Base-by-base conservation (phyloP, 768 basidiomycete species). In the Mrakia hoshinonis region DNA sequence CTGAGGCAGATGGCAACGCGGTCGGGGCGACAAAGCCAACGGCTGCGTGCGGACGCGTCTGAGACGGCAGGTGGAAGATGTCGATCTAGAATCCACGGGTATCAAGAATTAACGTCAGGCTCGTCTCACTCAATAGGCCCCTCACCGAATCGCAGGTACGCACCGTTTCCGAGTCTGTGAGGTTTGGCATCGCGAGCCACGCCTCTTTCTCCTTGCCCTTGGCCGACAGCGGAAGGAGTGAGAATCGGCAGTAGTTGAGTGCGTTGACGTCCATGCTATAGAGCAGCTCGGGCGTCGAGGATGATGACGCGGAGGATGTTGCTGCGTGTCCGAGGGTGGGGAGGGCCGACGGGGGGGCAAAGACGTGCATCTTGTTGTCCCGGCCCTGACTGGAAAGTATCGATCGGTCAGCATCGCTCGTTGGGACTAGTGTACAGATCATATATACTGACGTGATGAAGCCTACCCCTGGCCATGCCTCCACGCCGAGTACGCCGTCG, bases 201-300 rank as follows among this genome's bases (percentile, higher is more conserved):
- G 85, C 87, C 20, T 71, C 58, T 20, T 36, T 38, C 24, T 58
- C 20, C 75, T 76, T 73, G 74, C 75, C 58, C 49, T 69, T 72
- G 10, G 69, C 71, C 58, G 64, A 29, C 55, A 74, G 74, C 39
- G 76, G 78, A 47, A 89, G 77, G 3, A 97, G 81, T 9, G 90
- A 89, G 79, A 96, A 93, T 2, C 89, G 86, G 79, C 95, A 98
- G 78, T 89, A 97, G 77, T 95, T 96, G 68, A 98, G 83, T 1
- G 95, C 87, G 77, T 99, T 99, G 72, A 94, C 87, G 76, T 92
- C 90, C 78, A 98, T 80, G 0, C 89, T 88, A 75, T 87, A 88
- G 13, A 80, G 77, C 4, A 90, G 78, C 9, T 77, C 72, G 4
- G 89, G 89, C 0, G 79, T 79, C 0, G 84, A 81, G 9, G 84